Evolutionary conservation across 345 rosid genomes (phyloP), one percentile per base, ranked within the genome.

Genomic region (Gossypium sturtianum): DNA sequence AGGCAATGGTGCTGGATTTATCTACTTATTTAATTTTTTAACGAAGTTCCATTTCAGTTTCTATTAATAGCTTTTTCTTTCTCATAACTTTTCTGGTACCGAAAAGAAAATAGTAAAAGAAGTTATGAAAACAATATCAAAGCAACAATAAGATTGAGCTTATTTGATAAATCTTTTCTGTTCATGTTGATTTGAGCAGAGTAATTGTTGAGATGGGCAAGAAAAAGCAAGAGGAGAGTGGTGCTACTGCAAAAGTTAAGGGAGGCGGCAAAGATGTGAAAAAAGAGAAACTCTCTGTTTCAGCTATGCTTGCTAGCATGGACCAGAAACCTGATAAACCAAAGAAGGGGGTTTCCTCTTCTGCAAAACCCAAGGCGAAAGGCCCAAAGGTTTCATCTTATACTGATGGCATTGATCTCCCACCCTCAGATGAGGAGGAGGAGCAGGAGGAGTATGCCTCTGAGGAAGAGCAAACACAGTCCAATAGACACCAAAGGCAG

Each of bases 351-450:
- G 80, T 92, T 47, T 6, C 74, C 75, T 22, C 63, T 17, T 44
- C 83, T 20, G 54, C 72, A 70, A 85, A 83, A 78, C 72, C 88
- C 4, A 91, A 89, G 83, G 58, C 88, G 19, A 94, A 82, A 75
- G 77, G 80, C 69, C 75, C 86, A 7, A 89, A 90, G 56, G 70
- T 68, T 66, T 60, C 88, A 0, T 83, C 98, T 47, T 95, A 95
- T 75, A 89, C 82, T 3, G 99, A 93, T 73, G 97, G 84, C 7
- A 76, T 90, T 49, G 99, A 93, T 82, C 96, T 95, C 72, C 98
- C 97, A 77, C 91, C 99, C 7, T 87, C 98, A 75, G 98, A 89
- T 1, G 98, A 89, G 0, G 98, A 91, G 72, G 97, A 91, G 74
- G 97, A 89, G 38, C 38, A 29, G 0, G 91, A 83, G 0, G 86